phyloP scores from a whole-genome alignment of 805 yeast species.

The Saccharomycopsis olivae region DNA sequence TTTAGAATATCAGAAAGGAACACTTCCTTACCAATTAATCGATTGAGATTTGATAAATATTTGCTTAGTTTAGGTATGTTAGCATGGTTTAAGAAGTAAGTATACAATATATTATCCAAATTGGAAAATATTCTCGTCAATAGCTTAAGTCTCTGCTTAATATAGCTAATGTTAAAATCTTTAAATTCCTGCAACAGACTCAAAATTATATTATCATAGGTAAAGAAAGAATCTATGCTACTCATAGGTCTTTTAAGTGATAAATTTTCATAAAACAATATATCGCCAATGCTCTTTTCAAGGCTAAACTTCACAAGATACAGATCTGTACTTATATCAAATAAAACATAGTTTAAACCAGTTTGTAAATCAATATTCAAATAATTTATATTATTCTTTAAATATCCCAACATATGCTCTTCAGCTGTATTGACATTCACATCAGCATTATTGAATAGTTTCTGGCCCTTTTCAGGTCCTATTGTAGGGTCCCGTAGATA shows the following conservation, averaged over 20 bases:
- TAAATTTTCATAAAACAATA: neutral
- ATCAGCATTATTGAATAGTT: neutral
- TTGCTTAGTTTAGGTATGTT: slow-evolving; percentile 5
- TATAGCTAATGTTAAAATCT: neutral
- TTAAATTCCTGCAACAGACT: too few relatives aligned
- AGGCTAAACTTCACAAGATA: neutral
- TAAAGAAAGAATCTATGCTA: neutral
- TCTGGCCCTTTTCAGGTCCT: neutral
- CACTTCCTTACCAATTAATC: slow-evolving; percentile 3
- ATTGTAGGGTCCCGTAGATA: slow-evolving; percentile 1
- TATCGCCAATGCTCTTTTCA: neutral
- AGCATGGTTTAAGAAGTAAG: slow-evolving; percentile 6
- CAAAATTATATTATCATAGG: neutral
- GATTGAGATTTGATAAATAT: slow-evolving; percentile 7
- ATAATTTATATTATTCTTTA: neutral
- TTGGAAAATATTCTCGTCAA: slow-evolving; percentile 2
- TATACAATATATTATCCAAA: slow-evolving; percentile 8
- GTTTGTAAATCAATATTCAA: neutral
- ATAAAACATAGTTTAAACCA: neutral
- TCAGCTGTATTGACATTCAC: slow-evolving; percentile 1
- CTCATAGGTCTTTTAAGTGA: too few relatives aligned
- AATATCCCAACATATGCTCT: slow-evolving; percentile 5
- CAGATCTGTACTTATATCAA: neutral
- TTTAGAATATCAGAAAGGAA: slow-evolving; percentile 4
- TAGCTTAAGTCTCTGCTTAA: neutral